Evolutionary conservation across 1,284 basidiomycete genomes (phyloP), one percentile per base, ranked within the genome.

Genomic region (Xerocomus nothofagi): DNA sequence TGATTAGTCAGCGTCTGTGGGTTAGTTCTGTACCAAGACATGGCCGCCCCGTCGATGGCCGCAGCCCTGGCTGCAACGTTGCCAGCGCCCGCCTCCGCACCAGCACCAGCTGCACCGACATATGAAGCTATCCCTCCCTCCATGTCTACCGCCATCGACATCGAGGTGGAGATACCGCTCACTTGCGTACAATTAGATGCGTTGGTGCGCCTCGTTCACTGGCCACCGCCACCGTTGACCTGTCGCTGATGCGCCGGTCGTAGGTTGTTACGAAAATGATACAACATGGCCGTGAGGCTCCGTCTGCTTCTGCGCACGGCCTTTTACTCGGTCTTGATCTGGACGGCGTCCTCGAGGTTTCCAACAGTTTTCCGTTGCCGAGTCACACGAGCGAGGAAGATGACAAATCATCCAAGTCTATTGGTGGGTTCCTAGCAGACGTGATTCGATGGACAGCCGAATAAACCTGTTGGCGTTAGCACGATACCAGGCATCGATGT

Each of bases 211-310:
- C 50, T 47, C 30, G 39, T 51, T 54, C 39, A 46, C 40, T 53
- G 49, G 23, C 50, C 39, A 42, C 27, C 23, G 37, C 5, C 18
- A 41, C 32, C 34, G 32, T 15, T 42, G 37, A 20, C 17, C 23
- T 31, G 38, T 39, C 27, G 33, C 55, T 65, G 50, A 65, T 44
- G 50, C n/a, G 41, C 20, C 33, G 27, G 39, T 58, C 9, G 32
- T 46, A 96, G 93, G 93, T 92, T 44, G 85, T 95, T 49, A 83
- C 91, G 55, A 97, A 97, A 77, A 95, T 98, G 54, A 78, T 95
- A 63, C 96, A 97, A 74, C 87, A 93, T 65, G 79, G 85, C 54
- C 76, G 83, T 50, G 86, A 91, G 63, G 75, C 82, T 23, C 74
- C 81, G 36, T 76, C 80, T 31, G 70, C 82, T 30, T 81, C 83